Evolutionary conservation across 2,329 filamentous ascomycete species (phyloP).

Genomic region (Penicillium sp.): DNA sequence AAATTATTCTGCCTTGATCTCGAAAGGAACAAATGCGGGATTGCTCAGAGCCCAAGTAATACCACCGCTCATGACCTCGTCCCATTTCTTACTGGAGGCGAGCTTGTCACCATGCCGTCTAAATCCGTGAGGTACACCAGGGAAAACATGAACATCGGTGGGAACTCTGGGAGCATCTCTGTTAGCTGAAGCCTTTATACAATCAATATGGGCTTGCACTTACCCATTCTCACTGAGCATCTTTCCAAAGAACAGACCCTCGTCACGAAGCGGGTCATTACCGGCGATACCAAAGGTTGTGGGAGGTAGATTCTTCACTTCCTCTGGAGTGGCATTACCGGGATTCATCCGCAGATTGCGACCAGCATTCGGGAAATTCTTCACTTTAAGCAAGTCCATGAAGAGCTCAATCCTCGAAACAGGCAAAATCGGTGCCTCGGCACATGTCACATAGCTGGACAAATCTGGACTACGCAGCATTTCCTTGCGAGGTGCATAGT

Average conservation of each 20-base stretch:
- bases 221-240: conserved; percentile 53
- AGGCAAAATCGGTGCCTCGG: conserved; percentile 58
- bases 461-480: conserved; percentile 47
- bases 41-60: conserved; percentile 39
- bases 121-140: conserved; percentile 61
- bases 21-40: conserved; percentile 28
- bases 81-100: conserved; percentile 38
- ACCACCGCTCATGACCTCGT: conserved; percentile 37
- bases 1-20: conserved; percentile 30
- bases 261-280: conserved; percentile 57
- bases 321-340: conserved; percentile 39
- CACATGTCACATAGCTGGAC: conserved; percentile 56
- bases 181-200: not conserved
- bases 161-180: conserved; percentile 48
- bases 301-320: conserved; percentile 52
- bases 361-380: conserved; percentile 25
- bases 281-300: conserved; percentile 56
- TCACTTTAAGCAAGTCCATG: conserved; percentile 33
- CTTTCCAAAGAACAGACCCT: conserved; percentile 56
- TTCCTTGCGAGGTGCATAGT: conserved; percentile 44
- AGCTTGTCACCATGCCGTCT: conserved; percentile 39
- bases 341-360: conserved; percentile 51
- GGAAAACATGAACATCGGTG: conserved; percentile 57
- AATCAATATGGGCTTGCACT: conserved; percentile 22
- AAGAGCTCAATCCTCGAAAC: conserved; percentile 46